Evolutionary conservation across 306 rosid genomes (phyloP).

Genomic region (Rosa rugosa): DNA sequence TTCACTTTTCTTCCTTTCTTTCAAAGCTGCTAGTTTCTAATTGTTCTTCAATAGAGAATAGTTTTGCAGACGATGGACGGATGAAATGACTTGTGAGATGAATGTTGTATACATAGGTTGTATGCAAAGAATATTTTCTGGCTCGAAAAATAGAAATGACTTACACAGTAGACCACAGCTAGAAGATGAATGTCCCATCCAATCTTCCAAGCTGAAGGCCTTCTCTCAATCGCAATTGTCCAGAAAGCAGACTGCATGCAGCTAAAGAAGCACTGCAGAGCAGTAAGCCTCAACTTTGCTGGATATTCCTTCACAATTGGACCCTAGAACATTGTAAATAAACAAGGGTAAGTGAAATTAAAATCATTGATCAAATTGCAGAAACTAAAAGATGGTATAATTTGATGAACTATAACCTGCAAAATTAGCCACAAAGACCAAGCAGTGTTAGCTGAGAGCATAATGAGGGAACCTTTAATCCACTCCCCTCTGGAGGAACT

Average conservation of each 20-base stretch:
- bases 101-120: background rate
- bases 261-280: slow-evolving; percentile 73
- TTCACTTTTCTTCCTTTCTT: background rate
- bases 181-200: slow-evolving; percentile 89
- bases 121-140: background rate
- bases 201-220: slow-evolving; percentile 78
- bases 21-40: background rate
- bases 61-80: background rate
- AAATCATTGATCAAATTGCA: background rate
- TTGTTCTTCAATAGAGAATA: background rate
- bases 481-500: slow-evolving; percentile 36
- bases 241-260: slow-evolving; percentile 54
- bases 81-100: background rate
- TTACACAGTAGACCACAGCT: slow-evolving; percentile 84
- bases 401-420: slow-evolving; percentile 48
- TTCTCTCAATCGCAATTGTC: slow-evolving; percentile 61
- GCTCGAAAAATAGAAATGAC: slow-evolving; percentile 1
- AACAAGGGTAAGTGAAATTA: background rate
- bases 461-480: slow-evolving; percentile 65
- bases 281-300: slow-evolving; percentile 73
- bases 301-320: slow-evolving; percentile 67
- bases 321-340: slow-evolving; percentile 43
- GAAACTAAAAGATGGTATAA: background rate
- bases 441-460: slow-evolving; percentile 75
- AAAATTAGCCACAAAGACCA: slow-evolving; percentile 91